Evolutionary conservation across 192 early-diverging fungal genomes (phyloP).

Genomic region (Martensiomyces pterosporus): DNA sequence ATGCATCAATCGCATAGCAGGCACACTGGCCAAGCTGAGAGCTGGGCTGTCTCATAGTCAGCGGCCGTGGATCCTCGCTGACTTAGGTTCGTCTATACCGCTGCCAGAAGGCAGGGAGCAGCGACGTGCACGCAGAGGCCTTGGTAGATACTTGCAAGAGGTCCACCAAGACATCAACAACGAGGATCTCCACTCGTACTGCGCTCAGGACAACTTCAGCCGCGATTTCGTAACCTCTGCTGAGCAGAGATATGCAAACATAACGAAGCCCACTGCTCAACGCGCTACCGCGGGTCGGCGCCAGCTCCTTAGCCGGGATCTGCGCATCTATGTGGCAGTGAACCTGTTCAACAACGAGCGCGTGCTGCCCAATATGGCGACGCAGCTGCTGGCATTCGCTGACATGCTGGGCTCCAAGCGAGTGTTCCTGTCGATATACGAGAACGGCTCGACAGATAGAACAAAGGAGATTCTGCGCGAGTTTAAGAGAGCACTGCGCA

Average conservation of each 20-base stretch:
- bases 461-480: slow-evolving; percentile 33
- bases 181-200: slow-evolving; percentile 28
- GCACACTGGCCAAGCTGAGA: too few species aligned
- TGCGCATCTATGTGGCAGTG: slow-evolving; percentile 24
- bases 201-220: slow-evolving; percentile 18
- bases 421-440: slow-evolving; percentile 47
- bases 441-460: slow-evolving; percentile 43
- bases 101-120: too few species aligned
- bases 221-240: slow-evolving; percentile 11
- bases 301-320: too few species aligned
- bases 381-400: slow-evolving; percentile 30
- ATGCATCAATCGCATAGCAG: too few species aligned
- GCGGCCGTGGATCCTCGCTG: too few species aligned
- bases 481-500: slow-evolving; percentile 10
- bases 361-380: slow-evolving; percentile 41
- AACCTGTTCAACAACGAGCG: slow-evolving; percentile 45
- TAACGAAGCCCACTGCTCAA: neutral
- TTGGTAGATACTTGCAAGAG: slow-evolving; percentile 19
- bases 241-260: slow-evolving; percentile 14
- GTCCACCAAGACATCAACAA: slow-evolving; percentile 14
- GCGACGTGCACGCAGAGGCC: neutral
- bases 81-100: too few species aligned
- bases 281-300: too few species aligned
- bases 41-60: too few species aligned
- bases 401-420: slow-evolving; percentile 25